Conservation (phyloP, 2,329 filamentous ascomycete species). For the Arthrobotrys musiformis region DNA sequence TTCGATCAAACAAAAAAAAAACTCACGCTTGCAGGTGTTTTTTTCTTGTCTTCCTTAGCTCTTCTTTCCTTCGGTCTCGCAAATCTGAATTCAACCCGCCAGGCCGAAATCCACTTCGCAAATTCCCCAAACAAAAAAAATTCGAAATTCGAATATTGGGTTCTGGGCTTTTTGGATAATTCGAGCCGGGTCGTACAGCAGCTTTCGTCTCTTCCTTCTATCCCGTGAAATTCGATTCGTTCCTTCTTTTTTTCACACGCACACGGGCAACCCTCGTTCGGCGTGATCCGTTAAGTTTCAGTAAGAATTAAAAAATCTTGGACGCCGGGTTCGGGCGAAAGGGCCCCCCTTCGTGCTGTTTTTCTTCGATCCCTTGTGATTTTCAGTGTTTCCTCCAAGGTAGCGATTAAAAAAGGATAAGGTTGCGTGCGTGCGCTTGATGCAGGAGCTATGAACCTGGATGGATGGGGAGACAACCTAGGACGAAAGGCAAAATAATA, state of each 20-base stretch:
- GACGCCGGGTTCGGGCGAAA: slow-evolving; percentile 51
- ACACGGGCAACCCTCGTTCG: slow-evolving; percentile 12
- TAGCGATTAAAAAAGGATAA: slow-evolving; percentile 15
- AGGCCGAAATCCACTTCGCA: slow-evolving; percentile 22
- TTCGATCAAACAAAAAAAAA: background rate
- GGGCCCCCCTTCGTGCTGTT: no score
- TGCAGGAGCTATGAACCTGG: slow-evolving; percentile 15
- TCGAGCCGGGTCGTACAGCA: slow-evolving; percentile 46
- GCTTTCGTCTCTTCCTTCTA: background rate
- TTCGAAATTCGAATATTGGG: slow-evolving; percentile 21
- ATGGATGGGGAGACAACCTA: no score
- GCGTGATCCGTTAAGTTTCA: slow-evolving; percentile 32
- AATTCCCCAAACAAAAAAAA: no score
- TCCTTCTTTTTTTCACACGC: slow-evolving; percentile 2
- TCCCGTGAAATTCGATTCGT: background rate
- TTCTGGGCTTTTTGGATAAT: slow-evolving; percentile 25
- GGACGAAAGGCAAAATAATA: slow-evolving; percentile 5
- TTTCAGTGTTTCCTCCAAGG: background rate
- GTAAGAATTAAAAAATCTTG: slow-evolving; percentile 11
- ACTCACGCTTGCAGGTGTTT: slow-evolving; percentile 23
- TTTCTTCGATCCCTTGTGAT: no score
- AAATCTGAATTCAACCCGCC: no score
- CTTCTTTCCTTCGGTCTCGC: background rate
- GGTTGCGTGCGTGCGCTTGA: slow-evolving; percentile 13
- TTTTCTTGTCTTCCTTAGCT: background rate